Evolutionary conservation across 495 filamentous ascomycete genomes (phyloP), one percentile per base, ranked within the genome.

Genomic region (Talaromyces liani): DNA sequence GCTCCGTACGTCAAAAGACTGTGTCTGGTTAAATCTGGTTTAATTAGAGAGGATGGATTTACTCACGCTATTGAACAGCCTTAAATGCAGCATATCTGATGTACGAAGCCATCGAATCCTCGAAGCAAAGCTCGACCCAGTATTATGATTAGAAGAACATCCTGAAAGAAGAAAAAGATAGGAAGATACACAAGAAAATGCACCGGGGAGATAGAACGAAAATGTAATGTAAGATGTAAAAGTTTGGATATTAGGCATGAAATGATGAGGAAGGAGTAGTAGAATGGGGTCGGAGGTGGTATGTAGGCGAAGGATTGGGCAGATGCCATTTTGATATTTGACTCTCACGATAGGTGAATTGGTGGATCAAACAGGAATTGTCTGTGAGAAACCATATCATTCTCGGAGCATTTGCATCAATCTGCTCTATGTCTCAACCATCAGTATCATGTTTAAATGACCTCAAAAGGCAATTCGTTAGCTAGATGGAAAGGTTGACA

Each of bases 1-100:
- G 74, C 71, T 24, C 67, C 71, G 64, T 70, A 75, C 14, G 72
- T 73, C 24, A 75, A 18, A 33, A 75, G 22, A 31, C 73, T 65
- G 18, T 4, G 29, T 31, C 29, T 31, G 6, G 29, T 31, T 7
- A 31, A 31, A 6, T 31, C 29, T 31, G 29, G 6, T 0, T 7
- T 1, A 31, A 7, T 7, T 27, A 4, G 0, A 10, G 29, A 2
- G 18, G 12, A 34, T 3, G 4, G 29, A 25, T 18, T 55, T 7
- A 36, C 56, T 33, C 14, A 58, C 56, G 56, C 16, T 20, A 58
- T 58, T 20, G 20, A 29, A 29, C 18, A 20, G 27, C 56, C 56
- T 20, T 18, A 10, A 20, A 20, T 20, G 33, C 29, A 58, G 56
- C 56, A 20, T 20, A 36, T 6, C 24, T 18, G 16, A 6, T 58